Base-by-base conservation (phyloP, 495 filamentous ascomycete genomes). In the Xylaria curta region DNA sequence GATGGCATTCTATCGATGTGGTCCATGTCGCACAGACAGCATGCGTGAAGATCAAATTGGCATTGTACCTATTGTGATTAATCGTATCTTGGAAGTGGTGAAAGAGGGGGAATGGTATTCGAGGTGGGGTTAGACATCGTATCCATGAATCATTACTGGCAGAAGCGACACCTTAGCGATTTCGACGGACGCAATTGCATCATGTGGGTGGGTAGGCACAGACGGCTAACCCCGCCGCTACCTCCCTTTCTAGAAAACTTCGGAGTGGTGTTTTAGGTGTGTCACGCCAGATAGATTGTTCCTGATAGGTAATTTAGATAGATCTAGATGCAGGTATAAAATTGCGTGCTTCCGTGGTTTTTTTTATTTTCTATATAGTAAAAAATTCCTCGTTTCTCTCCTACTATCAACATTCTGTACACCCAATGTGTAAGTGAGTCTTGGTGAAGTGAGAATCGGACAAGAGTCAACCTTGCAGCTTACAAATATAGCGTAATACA, bases 191-290 rank as follows among this genome's bases (percentile, higher is more conserved):
- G 56, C 15, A 38, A 60, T 60, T 60, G 58, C 58, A 60, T 60
- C 58, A 60, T 60, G 31, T n/a, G 28, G 28, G 28, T 31, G 28
- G 28, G 28, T 31, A 31, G 28, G 28, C 3, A 31, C 28, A 31
- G 31, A 38, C 58, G 28, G 38, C 19, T 40, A 38, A 60, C 58
- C 58, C 58, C 58, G 58, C 58, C 38, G 33, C 58, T 38, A 36
- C 58, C 58, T 60, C 38, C 26, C 54, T 58, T 56, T 15, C 24
- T 15, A 26, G 12, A 10, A 17, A 58, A 7, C 31, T 58, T 58
- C 4, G 26, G 24, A 58, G 53, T 5, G 28, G 15, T 53, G 19
- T n/a, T 53, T 3, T 38, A 38, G 7, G 36, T n/a, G 49, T 53
- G 12, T 53, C 15, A 24, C 21, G 19, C 49, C 49, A 2, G 6